phyloP scores from a whole-genome alignment of 2,329 filamentous ascomycete genomes.

The Colletotrichum gigasporum region DNA sequence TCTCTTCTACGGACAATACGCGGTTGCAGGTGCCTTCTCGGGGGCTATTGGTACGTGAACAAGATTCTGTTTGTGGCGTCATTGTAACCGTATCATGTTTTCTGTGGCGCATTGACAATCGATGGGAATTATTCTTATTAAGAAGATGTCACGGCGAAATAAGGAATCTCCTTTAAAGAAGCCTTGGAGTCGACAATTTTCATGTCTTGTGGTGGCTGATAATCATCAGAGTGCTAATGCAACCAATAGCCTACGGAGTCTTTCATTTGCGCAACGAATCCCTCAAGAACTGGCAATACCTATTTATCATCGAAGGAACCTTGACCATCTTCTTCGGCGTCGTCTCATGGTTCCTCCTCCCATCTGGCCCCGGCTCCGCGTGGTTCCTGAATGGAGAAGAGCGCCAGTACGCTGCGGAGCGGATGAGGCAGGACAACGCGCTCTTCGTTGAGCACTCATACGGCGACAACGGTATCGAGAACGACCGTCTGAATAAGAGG shows the following conservation, averaged over 20 bases:
- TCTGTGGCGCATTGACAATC: no score
- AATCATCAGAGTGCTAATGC: conserved; percentile 17
- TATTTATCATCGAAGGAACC: conserved; percentile 55
- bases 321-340: conserved; percentile 49
- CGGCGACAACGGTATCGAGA: conserved; percentile 23
- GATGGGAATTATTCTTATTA: no score
- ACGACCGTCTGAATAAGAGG: conserved; percentile 37
- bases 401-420: conserved; percentile 44
- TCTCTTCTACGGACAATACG: conserved; percentile 66
- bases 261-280: conserved; percentile 46
- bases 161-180: no score
- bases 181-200: no score
- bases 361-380: conserved; percentile 45
- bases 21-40: conserved; percentile 65
- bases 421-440: conserved; percentile 45
- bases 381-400: conserved; percentile 49
- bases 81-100: conserved; percentile 18
- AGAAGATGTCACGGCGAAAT: no score
- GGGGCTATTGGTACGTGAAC: conserved; percentile 51
- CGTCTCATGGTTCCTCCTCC: conserved; percentile 49
- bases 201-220: no score
- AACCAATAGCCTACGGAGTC: conserved; percentile 44
- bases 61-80: neutral
- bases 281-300: conserved; percentile 51
- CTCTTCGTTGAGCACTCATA: conserved; percentile 42